These are phyloP conservation scores for Gyromitra esculenta DNA, from an alignment of 2,329 filamentous ascomycete genomes.

Conservation along the genomic window DNA sequence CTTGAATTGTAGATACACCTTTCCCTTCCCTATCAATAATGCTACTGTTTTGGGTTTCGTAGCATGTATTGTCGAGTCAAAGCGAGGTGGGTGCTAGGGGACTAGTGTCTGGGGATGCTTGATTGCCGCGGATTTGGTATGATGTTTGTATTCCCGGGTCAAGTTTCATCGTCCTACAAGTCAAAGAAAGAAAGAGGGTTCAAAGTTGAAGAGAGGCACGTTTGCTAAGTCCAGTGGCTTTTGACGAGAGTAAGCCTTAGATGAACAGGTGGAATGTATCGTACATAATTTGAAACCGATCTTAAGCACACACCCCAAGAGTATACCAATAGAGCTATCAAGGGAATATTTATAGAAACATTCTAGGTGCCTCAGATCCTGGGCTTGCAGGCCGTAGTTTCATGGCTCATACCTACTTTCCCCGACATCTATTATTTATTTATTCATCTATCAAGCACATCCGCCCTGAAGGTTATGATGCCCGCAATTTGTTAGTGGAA, in stretches of 20 bases:
- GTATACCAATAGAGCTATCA: not conserved
- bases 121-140: not conserved
- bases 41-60: not conserved
- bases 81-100: not conserved
- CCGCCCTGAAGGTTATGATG: no score
- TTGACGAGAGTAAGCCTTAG: not conserved
- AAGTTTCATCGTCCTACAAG: not conserved
- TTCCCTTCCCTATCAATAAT: not conserved
- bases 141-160: not conserved
- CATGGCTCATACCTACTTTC: not conserved
- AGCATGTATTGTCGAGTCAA: not conserved
- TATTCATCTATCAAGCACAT: no score
- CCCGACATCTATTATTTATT: no score
- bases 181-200: not conserved
- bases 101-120: no score
- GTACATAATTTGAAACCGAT: not conserved
- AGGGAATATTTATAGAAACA: not conserved
- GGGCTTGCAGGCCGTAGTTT: not conserved
- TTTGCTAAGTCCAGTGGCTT: not conserved
- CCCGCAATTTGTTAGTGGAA: not conserved
- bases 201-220: not conserved
- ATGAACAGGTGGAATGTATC: not conserved
- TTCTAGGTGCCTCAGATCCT: not conserved
- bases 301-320: not conserved
- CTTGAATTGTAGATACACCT: slow-evolving; percentile 1